These are phyloP conservation scores for Lolium perenne DNA, from an alignment of 176 grass and related monocot species.

Conservation along the genomic window DNA sequence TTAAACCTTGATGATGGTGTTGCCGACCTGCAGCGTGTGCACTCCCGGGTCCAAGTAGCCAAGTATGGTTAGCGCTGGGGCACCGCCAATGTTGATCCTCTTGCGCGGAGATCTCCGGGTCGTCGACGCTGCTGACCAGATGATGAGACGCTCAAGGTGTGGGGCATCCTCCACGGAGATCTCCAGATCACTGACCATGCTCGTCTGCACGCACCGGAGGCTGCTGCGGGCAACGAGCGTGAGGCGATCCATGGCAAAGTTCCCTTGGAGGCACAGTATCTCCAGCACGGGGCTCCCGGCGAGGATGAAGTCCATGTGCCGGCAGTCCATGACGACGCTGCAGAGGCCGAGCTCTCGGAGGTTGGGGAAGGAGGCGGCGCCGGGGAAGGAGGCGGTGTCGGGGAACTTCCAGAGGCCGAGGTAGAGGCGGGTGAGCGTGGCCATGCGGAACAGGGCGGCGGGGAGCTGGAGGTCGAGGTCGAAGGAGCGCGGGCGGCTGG, in stretches of 20 bases:
- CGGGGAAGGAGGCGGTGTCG: background rate
- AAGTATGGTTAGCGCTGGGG: background rate
- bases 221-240: background rate
- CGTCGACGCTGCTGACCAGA: background rate
- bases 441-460: background rate
- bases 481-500: background rate
- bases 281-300: slow-evolving; percentile 26
- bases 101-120: background rate
- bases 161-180: background rate
- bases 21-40: background rate
- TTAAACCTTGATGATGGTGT: background rate
- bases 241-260: background rate
- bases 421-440: slow-evolving; percentile 29
- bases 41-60: background rate
- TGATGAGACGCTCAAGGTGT: background rate
- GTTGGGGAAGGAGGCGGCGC: slow-evolving; percentile 15
- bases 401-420: slow-evolving; percentile 34
- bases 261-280: background rate
- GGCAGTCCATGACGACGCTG: background rate
- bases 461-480: background rate
- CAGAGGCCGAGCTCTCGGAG: slow-evolving; percentile 40
- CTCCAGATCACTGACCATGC: background rate
- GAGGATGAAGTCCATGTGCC: slow-evolving; percentile 22
- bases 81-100: background rate
- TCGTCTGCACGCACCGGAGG: background rate